Evolutionary conservation across 768 basidiomycete species (phyloP).

Genomic region (Leccinum ochraceum): DNA sequence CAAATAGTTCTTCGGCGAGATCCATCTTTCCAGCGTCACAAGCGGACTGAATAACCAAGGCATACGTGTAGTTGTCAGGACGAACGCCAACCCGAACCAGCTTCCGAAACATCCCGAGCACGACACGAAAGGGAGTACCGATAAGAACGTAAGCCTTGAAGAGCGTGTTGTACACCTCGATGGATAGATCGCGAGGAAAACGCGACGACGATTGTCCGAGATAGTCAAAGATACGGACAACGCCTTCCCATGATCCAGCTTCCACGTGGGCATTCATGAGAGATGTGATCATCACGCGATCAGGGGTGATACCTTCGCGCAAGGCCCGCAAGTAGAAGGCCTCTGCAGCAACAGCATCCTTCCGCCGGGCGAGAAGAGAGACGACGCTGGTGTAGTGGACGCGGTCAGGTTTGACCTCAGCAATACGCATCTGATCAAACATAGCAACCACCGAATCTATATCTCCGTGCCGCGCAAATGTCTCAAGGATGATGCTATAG

Average conservation of each 20-base stretch:
- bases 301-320: conserved; percentile 59
- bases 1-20: conserved; percentile 64
- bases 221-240: conserved; percentile 68
- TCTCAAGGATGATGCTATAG: conserved; percentile 61
- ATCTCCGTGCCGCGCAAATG: conserved; percentile 56
- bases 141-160: conserved; percentile 83
- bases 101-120: conserved; percentile 61
- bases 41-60: conserved; percentile 77
- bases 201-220: conserved; percentile 40
- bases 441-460: conserved; percentile 49
- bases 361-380: conserved; percentile 58
- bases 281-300: conserved; percentile 63
- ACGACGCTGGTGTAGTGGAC: conserved; percentile 69
- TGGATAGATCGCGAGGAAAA: conserved; percentile 44
- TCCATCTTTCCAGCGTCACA: conserved; percentile 70
- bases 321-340: conserved; percentile 65
- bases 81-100: conserved; percentile 50
- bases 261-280: conserved; percentile 86
- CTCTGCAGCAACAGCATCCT: conserved; percentile 66
- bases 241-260: conserved; percentile 76
- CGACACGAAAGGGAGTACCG: conserved; percentile 70
- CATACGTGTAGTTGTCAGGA: conserved; percentile 67
- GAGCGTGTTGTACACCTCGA: conserved; percentile 74
- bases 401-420: conserved; percentile 46
- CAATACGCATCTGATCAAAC: conserved; percentile 61